Evolutionary conservation across 2,329 filamentous ascomycete genomes (phyloP), one percentile per base, ranked within the genome.

Genomic region (Zymoseptoria ardabiliae): DNA sequence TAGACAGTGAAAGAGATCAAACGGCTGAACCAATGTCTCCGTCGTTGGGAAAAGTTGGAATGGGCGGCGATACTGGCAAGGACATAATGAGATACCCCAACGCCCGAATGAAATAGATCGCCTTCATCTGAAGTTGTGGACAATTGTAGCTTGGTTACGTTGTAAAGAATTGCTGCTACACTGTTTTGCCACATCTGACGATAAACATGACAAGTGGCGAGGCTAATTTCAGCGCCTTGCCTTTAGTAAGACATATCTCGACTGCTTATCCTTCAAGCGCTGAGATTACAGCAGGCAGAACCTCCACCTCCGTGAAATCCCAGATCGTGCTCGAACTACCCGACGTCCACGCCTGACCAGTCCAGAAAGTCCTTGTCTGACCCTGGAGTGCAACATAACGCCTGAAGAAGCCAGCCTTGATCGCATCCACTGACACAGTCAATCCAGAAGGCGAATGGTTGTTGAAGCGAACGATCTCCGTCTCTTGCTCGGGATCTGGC

Each of bases 271-370:
- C 35, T 6, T 23, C 51, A 8, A 53, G 51, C 51, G 51, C 22
- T 7, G 22, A 25, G 10, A 59, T 19, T 17, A 62, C 17, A 25
- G 28, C 23, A n/a, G 63, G 63, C 30, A 65, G 35, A 20, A 65
- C 48, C 20, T 60, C 48, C 23, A 50, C 35, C 57, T 68, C 64
- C 0, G 66, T 73, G 51, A 71, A 73, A 7, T 68, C 58, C 70
- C 70, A 74, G 17, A 74, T 58, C n/a, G 61, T 53, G 48, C 56
- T 63, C 2, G 70, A 71, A 65, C 71, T 70, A 28, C 74, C 70
- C 5, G 66, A 65, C 25, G 70, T 62, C 63, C 69, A 71, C 10
- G 69, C 64, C n/a, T 65, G 65, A 3, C 70, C 70, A 2, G 67
- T 70, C 57, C 60, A 72, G 51, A 57, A 72, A 7, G 69, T 72